Evolutionary conservation across 805 yeast genomes (phyloP), one percentile per base, ranked within the genome.

Genomic region (Myxozyma geophila): DNA sequence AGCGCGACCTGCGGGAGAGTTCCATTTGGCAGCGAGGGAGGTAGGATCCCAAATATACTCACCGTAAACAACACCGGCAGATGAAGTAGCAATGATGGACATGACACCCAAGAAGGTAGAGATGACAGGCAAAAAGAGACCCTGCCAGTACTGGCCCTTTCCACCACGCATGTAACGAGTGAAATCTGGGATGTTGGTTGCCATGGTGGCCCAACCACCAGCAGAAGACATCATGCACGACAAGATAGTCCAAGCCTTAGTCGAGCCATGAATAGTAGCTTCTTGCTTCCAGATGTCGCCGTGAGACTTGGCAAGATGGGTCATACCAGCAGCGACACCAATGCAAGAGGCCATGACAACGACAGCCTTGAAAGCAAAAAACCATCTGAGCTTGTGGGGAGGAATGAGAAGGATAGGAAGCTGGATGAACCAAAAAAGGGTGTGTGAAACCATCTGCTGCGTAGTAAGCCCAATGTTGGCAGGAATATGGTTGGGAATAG

Each of bases 161-260:
- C 46, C 44, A 7, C 60, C 61, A 13, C 52, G 52, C 63, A 60
- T 55, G 55, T 63, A 67, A 10, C 70, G 66, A 4, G 70, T 66
- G 57, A 67, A 67, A 41, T 67, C 70, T 19, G 70, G 70, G 37
- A 64, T 64, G 58, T 66, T 66, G 43, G 72, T 70, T 17, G 72
- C 73, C 73, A 71, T 69, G 49, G 73, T 71, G n/a, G 73, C 72
- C 72, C 72, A 71, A 13, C 73, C 72, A 33, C 71, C 72, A 33
- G 70, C 64, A 50, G 59, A 63, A 19, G 72, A 67, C 70, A 66
- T 69, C 64, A 69, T 65, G 58, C 71, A 62, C 21, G 66, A 49
- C 55, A 70, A 39, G 19, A 67, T 61, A 21, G 63, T 54, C 73
- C 73, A 71, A 4, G 68, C 62, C 10, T 64, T 56, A 23, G 49